Base-by-base conservation (phyloP, 176 grass and related monocot genomes). In the Avena sativa region DNA sequence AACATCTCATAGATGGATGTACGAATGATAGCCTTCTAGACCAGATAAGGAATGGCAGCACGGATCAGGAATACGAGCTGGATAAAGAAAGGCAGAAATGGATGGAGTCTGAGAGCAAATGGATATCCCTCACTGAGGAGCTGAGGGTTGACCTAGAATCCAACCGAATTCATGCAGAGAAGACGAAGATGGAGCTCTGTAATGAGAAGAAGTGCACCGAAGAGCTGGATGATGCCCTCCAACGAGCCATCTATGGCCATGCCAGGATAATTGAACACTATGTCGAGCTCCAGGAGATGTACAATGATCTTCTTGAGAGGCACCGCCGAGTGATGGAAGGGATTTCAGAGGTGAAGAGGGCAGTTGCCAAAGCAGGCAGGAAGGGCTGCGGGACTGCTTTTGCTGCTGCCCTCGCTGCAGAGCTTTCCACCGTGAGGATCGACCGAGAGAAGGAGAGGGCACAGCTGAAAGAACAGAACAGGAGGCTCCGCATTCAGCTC, bases 71-170 rank as follows among this genome's bases (percentile, higher is more conserved):
- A 9, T 93, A 96, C 20, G 92, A 92, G 69, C 77, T 92, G 32
- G 97, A 99, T 51, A 96, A 89, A 81, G 96, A 98, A 81, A 85
- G 94, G 65, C 83, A 91, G 76, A 96, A 87, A 80, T 99, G 97
- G 97, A 94, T 87, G 56, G 97, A 96, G 86, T 96, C 92, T 0
- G 97, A 99, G 83, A 99, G 97, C 89, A 96, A 91, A 81, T 97
- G 94, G 97, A 99, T 99, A 60, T 99, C 66, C 30, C 89, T 99
- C 48, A 91, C 92, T 10, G 97, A 99, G 51, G 97, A 99, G 73
- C 38, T 99, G 56, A 88, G 97, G 85, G 36, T 91, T 66, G 97
- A 99, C 74, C 91, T 99, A 50, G 94, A 99, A 79, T 94, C 91
- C 23, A 94, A 89, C 61, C 87, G 94, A 76, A 91, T 80, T 55